phyloP scores from a whole-genome alignment of 306 rosid species.

The Sesbania bispinosa region DNA sequence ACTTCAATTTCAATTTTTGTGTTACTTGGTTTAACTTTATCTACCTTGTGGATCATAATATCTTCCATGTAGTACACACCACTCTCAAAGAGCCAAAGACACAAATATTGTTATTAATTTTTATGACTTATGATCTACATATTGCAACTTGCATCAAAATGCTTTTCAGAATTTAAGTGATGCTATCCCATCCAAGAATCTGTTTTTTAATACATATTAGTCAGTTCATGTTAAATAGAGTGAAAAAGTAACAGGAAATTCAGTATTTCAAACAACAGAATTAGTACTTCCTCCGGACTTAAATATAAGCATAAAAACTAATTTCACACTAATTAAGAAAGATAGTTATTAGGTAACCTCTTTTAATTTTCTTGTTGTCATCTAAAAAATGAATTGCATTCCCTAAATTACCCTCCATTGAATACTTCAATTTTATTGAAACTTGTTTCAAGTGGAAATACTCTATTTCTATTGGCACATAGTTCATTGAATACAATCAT shows the following conservation, averaged over 20 bases:
- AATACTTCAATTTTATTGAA: no score
- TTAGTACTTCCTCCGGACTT: no score
- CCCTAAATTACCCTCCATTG: no score
- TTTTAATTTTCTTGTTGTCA: no score
- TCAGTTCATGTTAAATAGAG: not conserved
- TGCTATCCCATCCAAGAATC: not conserved
- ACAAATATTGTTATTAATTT: not conserved
- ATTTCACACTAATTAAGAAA: no score
- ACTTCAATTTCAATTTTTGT: not conserved
- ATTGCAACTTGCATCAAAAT: not conserved
- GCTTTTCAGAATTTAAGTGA: not conserved
- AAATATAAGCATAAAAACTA: no score
- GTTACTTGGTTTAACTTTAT: not conserved
- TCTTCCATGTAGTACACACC: slow-evolving; percentile 1
- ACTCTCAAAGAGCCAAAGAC: not conserved
- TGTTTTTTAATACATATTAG: not conserved
- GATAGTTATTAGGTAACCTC: no score
- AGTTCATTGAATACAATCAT: no score
- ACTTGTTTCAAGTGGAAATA: no score
- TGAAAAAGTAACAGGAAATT: not conserved
- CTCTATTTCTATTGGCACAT: no score
- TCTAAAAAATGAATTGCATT: no score
- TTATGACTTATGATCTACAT: not conserved
- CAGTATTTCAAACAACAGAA: not conserved
- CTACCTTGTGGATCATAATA: not conserved